These are phyloP conservation scores for Nitzschia sp. DNA, from an alignment of 108 stramenopile genomes.

Conservation along the genomic window DNA sequence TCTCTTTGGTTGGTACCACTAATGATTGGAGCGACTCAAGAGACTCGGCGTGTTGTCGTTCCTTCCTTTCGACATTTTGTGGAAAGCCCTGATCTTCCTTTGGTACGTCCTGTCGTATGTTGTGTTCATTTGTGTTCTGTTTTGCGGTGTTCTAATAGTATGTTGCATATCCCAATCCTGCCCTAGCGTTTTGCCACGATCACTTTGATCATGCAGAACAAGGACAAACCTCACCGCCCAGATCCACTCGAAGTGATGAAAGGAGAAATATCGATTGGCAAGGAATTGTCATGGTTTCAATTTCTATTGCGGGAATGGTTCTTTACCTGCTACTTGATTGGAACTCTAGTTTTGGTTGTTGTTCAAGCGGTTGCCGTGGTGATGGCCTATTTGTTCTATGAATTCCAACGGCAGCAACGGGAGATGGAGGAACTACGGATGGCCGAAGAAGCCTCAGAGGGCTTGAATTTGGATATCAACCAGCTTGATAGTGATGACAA, in stretches of 20 bases:
- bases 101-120: slow-evolving; percentile 28
- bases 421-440: neutral
- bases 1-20: slow-evolving; percentile 49
- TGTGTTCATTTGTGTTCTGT: too few species aligned
- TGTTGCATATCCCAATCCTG: neutral
- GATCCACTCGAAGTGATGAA: slow-evolving; percentile 48
- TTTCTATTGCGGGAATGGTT: slow-evolving; percentile 61
- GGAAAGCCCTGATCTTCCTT: slow-evolving; percentile 47
- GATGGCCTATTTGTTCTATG: neutral
- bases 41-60: slow-evolving; percentile 58
- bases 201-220: slow-evolving; percentile 23
- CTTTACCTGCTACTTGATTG: slow-evolving; percentile 58
- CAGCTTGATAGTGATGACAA: slow-evolving; percentile 5
- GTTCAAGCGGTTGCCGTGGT: slow-evolving; percentile 21
- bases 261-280: slow-evolving; percentile 68
- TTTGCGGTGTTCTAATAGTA: neutral
- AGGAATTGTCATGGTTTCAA: slow-evolving; percentile 66
- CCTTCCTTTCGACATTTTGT: slow-evolving; percentile 71
- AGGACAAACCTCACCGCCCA: slow-evolving; percentile 17
- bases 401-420: slow-evolving; percentile 9
- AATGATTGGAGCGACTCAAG: slow-evolving; percentile 59
- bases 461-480: slow-evolving; percentile 17
- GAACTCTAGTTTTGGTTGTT: slow-evolving; percentile 45
- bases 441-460: slow-evolving; percentile 17
- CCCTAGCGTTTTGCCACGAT: slow-evolving; percentile 40